Evolutionary conservation across 176 grass and related monocot species (phyloP).

Genomic region (Zea luxurians): DNA sequence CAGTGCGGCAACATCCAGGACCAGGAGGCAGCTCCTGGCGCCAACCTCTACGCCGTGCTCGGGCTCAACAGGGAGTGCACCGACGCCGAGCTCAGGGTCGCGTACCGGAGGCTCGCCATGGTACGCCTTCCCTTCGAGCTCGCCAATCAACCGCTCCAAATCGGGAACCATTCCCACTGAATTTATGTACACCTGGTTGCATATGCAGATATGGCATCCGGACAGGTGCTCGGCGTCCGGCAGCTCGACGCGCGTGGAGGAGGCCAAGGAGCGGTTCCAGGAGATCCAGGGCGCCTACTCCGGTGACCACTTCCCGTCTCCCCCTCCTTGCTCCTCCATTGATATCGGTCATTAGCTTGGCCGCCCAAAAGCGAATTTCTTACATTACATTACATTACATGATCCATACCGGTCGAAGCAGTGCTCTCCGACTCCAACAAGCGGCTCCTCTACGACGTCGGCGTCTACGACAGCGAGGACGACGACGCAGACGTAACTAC

Average conservation of each 20-base stretch:
- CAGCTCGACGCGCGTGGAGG: constrained; percentile 41
- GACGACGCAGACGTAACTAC: constrained; percentile 42
- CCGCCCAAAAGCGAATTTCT: neutral
- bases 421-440: constrained; percentile 88
- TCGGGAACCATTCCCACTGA: neutral
- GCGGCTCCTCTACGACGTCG: constrained; percentile 88
- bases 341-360: neutral
- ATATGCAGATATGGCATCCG: constrained; percentile 75
- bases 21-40: neutral
- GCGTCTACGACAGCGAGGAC: constrained; percentile 66
- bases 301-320: constrained; percentile 24
- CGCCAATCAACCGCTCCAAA: neutral
- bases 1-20: neutral
- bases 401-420: constrained; percentile 7
- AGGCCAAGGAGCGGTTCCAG: constrained; percentile 85
- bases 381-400: neutral
- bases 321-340: neutral
- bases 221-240: constrained; percentile 63
- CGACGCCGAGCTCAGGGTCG: constrained; percentile 57
- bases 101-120: constrained; percentile 83
- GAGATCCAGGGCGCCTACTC: constrained; percentile 83
- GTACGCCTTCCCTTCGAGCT: neutral
- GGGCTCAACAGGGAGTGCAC: constrained; percentile 79
- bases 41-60: constrained; percentile 72
- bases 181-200: too few relatives aligned